Percentiles rank a stretch among this genome's conserved stretches.
Conservation (phyloP, 1,284 basidiomycete genomes). For the Anthracocystis panici-leucophaei region DNA sequence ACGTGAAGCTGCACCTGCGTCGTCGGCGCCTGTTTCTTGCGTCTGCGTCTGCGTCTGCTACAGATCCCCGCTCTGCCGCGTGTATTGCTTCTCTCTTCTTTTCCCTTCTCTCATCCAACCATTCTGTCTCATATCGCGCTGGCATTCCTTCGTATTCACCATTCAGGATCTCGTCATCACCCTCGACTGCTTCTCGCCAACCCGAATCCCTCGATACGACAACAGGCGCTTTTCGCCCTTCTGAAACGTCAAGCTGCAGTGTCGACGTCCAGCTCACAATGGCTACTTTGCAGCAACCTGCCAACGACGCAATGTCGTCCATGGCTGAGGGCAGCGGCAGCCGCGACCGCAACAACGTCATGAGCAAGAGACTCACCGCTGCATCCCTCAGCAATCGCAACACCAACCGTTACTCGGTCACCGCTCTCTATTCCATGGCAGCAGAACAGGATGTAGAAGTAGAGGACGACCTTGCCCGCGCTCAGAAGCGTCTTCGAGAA, state of each 20-base stretch:
- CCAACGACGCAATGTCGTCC: conserved; percentile 22
- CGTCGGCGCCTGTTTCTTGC: too few relatives aligned
- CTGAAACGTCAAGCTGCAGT: not conserved
- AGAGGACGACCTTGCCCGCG: conserved; percentile 94
- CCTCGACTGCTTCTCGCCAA: not conserved
- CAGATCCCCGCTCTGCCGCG: too few relatives aligned
- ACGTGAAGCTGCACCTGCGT: too few relatives aligned
- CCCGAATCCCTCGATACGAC: not conserved
- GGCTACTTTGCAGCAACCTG: conserved; percentile 41
- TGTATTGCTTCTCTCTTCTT: too few relatives aligned
- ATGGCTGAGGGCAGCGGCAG: conserved; percentile 44
- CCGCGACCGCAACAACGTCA: conserved; percentile 43
- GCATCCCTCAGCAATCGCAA: conserved; percentile 73
- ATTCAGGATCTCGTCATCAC: not conserved
- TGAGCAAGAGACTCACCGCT: conserved; percentile 52
- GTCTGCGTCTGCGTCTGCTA: too few relatives aligned
- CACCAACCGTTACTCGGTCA: conserved; percentile 95
- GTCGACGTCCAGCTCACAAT: conserved; percentile 11
- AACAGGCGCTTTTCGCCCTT: not conserved
- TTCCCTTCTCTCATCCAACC: too few relatives aligned
- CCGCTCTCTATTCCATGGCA: conserved; percentile 95
- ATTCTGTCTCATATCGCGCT: too few relatives aligned
- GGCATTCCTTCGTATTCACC: not conserved
- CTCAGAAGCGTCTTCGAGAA: conserved; percentile 93
- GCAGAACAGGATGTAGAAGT: conserved; percentile 99